Conservation (phyloP, 176 grass and related monocot genomes). For the Oryza brachyantha region DNA sequence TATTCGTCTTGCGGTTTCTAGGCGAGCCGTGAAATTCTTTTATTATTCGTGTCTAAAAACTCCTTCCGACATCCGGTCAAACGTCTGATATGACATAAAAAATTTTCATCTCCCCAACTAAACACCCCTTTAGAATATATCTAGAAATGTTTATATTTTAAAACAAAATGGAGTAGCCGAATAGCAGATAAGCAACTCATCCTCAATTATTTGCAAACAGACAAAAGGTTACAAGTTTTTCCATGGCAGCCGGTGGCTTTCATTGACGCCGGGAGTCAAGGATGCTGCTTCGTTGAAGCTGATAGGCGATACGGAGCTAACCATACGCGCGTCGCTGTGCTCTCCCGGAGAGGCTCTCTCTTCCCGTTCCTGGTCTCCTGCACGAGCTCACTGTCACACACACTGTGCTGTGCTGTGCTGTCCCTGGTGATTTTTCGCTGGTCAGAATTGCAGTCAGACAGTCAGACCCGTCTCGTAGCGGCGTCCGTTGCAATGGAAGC, state of each 20-base stretch:
- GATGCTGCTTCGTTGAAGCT: background rate
- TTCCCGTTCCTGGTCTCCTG: background rate
- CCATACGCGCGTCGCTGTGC: background rate
- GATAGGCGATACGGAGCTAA: background rate
- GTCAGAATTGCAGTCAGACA: conserved; percentile 14
- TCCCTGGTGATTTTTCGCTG: background rate
- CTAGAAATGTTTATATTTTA: no score
- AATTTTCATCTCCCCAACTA: no score
- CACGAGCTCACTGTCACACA: conserved; percentile 15
- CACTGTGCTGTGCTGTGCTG: background rate
- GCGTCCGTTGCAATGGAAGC: no score
- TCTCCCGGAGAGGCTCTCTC: background rate
- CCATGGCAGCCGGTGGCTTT: conserved; percentile 6
- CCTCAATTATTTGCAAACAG: background rate
- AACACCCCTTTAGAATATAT: no score
- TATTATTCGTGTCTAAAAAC: no score
- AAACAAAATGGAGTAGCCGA: no score
- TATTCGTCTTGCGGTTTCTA: no score
- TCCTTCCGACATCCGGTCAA: no score
- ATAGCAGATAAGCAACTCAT: background rate
- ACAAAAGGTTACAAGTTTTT: conserved; percentile 8
- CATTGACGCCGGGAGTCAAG: conserved; percentile 30
- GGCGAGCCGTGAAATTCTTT: no score
- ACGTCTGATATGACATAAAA: no score
- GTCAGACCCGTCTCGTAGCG: conserved; percentile 23